Base-by-base conservation (phyloP, 345 rosid genomes). In the Populus euphratica region DNA sequence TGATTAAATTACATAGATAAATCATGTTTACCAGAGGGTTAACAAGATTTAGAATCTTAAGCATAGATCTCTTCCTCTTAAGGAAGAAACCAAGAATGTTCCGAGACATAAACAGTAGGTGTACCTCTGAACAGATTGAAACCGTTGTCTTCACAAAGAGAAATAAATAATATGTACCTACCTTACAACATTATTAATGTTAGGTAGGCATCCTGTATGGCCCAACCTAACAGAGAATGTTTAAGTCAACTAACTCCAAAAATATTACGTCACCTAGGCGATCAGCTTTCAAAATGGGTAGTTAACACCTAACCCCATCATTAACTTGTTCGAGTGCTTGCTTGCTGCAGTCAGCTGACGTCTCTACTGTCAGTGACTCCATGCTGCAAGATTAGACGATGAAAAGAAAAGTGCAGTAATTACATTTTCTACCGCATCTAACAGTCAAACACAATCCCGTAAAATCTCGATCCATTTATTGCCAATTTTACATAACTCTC, bases 61-160 rank as follows among this genome's bases (percentile, higher is more conserved):
- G 25, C 38, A 27, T 6, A 4, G 31, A 56, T 8, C 23, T 23
- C 16, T 35, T 50, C 8, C 14, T 44, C 11, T 27, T 20, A 14
- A 38, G 56, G 61, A 62, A 50, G 67, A 70, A 68, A 65, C 49
- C 59, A 43, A 61, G 82, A 62, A 79, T 25, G 44, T 74, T 79
- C 81, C 64, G 31, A 36, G 41, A 10, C 4, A 29, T 18, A 33
- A 59, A 21, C 5, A 65, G 6, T 3, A 27, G 29, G 73, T 70
- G 38, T 59, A 33, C 27, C 33, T 12, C 0, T 5, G 13, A 49
- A 23, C 39, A n/a, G 12, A 1, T 0, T 43, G 61, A 61, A 25
- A 62, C 11, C 4, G 5, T 20, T 27, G 20, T 61, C 52, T 35
- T 70, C 39, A 72, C 25, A 54, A 70, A 27, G 1, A 47, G 50